A percentile compares a stretch with the other conserved stretches of the same genome.
Conservation (phyloP, 179 eudicot genomes). For the Silene noctiflora region DNA sequence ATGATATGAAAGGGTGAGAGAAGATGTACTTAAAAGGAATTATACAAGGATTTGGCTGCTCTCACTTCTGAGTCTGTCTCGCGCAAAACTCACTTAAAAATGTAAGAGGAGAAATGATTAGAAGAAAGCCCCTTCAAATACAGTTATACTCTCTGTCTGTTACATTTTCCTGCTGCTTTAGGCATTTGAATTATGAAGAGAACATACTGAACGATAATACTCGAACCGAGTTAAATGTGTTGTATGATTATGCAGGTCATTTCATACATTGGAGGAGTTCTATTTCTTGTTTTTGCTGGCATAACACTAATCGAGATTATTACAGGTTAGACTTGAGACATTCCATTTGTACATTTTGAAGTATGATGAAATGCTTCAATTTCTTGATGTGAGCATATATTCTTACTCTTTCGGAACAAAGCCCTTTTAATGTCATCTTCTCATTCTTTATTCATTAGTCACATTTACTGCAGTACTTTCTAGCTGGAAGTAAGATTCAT, state of each 20-base stretch:
- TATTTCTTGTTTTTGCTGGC: slow-evolving; percentile 77
- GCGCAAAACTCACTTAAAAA: not conserved
- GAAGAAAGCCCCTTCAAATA: not conserved
- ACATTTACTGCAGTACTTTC: not conserved
- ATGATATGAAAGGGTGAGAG: not conserved
- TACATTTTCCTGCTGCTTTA: not conserved
- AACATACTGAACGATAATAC: not conserved
- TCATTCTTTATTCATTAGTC: slow-evolving; percentile 18
- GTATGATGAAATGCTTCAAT: slow-evolving; percentile 3
- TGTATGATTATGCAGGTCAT: slow-evolving; percentile 47
- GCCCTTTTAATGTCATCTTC: not conserved
- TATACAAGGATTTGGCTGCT: too few relatives aligned
- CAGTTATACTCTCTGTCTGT: not conserved
- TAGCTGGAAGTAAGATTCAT: not conserved
- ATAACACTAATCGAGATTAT: slow-evolving; percentile 72
- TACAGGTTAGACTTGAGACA: slow-evolving; percentile 36
- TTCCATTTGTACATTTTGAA: slow-evolving; percentile 5
- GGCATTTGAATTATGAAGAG: not conserved
- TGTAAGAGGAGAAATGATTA: not conserved
- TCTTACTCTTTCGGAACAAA: not conserved
- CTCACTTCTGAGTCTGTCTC: not conserved
- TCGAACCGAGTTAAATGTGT: not conserved
- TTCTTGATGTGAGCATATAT: slow-evolving; percentile 13
- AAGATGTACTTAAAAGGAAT: not conserved
- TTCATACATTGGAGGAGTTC: slow-evolving; percentile 77